phyloP scores from a whole-genome alignment of 1,284 basidiomycete species.

The Naganishia liquefaciens region DNA sequence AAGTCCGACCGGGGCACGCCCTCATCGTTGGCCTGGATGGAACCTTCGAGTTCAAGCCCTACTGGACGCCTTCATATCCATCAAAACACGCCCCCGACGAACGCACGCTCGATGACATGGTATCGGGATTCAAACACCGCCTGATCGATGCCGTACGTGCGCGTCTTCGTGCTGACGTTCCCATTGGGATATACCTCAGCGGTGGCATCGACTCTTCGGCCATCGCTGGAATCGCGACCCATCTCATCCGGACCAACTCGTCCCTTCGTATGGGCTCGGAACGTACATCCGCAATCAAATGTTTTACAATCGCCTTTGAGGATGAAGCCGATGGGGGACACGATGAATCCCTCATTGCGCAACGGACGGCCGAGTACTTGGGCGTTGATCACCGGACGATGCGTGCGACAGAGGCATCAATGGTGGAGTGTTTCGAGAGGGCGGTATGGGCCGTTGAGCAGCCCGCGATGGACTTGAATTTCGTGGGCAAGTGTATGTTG shows the following conservation, averaged over 20 bases:
- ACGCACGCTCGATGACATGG: slow-evolving; percentile 50
- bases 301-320: slow-evolving; percentile 44
- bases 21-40: slow-evolving; percentile 47
- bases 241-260: slow-evolving; percentile 50
- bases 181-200: slow-evolving; percentile 54
- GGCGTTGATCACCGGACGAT: slow-evolving; percentile 53
- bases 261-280: slow-evolving; percentile 18
- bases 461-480: slow-evolving; percentile 52
- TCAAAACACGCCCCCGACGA: slow-evolving; percentile 40
- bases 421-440: slow-evolving; percentile 52
- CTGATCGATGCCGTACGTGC: slow-evolving; percentile 53
- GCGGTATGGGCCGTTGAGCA: slow-evolving; percentile 56
- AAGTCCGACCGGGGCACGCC: slow-evolving; percentile 53
- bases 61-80: slow-evolving; percentile 51
- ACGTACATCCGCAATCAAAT: slow-evolving; percentile 29
- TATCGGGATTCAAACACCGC: slow-evolving; percentile 47
- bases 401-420: slow-evolving; percentile 52
- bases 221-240: slow-evolving; percentile 53
- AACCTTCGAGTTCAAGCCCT: slow-evolving; percentile 49
- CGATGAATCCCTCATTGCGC: slow-evolving; percentile 51
- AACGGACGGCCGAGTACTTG: slow-evolving; percentile 52
- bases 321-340: slow-evolving; percentile 39
- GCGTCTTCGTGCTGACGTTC: slow-evolving; percentile 55
- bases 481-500: slow-evolving; percentile 53
- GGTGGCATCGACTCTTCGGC: slow-evolving; percentile 55